Conservation (phyloP, 2,329 filamentous ascomycete species). For the Sporothrix protearum region DNA sequence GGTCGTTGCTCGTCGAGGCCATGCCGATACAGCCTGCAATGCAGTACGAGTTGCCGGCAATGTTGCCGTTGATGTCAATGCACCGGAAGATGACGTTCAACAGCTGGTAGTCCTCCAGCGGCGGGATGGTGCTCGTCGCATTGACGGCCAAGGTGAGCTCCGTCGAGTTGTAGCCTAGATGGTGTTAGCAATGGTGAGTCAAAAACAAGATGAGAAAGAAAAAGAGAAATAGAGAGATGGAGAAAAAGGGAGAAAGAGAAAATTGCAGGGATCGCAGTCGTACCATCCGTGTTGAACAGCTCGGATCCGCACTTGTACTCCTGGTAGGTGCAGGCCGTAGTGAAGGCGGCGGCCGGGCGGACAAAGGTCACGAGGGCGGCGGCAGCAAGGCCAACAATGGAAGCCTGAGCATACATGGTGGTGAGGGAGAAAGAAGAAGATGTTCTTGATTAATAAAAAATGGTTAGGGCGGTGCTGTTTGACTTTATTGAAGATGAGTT, state of each 20-base stretch:
- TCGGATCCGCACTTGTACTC: constrained; percentile 25
- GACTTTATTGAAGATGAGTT: background rate
- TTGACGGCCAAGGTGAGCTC: constrained; percentile 26
- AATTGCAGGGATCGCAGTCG: background rate
- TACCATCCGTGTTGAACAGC: constrained; percentile 19
- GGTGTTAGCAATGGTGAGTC: background rate
- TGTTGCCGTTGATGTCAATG: constrained; percentile 21
- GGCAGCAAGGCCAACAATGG: constrained; percentile 1
- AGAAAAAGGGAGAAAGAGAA: too few species aligned
- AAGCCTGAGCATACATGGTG: constrained; percentile 7
- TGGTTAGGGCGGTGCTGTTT: background rate
- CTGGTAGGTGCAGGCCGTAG: constrained; percentile 23
- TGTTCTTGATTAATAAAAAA: too few species aligned
- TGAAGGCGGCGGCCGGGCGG: constrained; percentile 1
- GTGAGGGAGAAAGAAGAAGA: background rate
- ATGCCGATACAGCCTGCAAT: constrained; percentile 27
- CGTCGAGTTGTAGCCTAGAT: constrained; percentile 24
- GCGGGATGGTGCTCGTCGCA: constrained; percentile 23
- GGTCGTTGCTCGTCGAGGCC: constrained; percentile 21
- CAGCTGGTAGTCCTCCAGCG: constrained; percentile 24
- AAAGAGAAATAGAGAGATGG: too few species aligned
- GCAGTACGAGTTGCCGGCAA: constrained; percentile 28
- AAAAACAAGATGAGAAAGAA: background rate
- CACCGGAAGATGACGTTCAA: constrained; percentile 27
- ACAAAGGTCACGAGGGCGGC: constrained; percentile 1